Percentiles rank a stretch among this genome's conserved stretches.
Conservation (phyloP, 306 rosid species). For the Dalbergia cochinchinensis region DNA sequence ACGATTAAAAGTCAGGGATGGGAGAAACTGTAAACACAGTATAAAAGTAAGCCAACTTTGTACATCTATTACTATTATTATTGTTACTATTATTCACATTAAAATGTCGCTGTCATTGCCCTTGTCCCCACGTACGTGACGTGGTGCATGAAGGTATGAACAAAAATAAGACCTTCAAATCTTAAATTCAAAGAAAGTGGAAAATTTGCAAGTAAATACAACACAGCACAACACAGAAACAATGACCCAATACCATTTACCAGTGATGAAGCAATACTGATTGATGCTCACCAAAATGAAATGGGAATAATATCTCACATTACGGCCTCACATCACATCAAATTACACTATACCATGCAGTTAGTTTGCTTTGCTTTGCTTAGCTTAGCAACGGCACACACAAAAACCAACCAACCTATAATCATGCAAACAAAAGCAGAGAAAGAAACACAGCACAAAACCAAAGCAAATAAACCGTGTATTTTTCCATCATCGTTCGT, state of each 20-base stretch:
- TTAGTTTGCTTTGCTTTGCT: neutral
- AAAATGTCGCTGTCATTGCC: neutral
- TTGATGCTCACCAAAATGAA: constrained; percentile 9
- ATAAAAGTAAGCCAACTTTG: neutral
- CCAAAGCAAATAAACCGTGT: neutral
- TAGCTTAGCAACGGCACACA: neutral
- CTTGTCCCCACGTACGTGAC: constrained; percentile 26
- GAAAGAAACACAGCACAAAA: constrained; percentile 20
- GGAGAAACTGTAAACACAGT: constrained; percentile 24
- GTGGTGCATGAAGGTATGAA: constrained; percentile 20
- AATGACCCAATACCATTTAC: constrained; percentile 26
- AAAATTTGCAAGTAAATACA: neutral
- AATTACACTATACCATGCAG: constrained; percentile 37
- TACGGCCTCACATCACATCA: neutral
- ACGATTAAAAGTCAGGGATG: constrained; percentile 40
- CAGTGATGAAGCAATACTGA: neutral
- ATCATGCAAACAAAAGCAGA: constrained; percentile 44
- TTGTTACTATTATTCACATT: neutral
- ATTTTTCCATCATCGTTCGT: constrained; percentile 31
- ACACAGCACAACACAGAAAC: neutral
- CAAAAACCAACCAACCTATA: constrained; percentile 20
- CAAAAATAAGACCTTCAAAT: constrained; percentile 5
- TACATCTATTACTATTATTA: neutral
- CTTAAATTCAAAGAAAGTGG: constrained; percentile 38
- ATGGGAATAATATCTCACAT: neutral